A percentile compares a stretch with the other conserved stretches of the same genome.
These are phyloP conservation scores for Coccomyxa sp. DNA, from an alignment of 139 green algal species.

Conservation along the genomic window DNA sequence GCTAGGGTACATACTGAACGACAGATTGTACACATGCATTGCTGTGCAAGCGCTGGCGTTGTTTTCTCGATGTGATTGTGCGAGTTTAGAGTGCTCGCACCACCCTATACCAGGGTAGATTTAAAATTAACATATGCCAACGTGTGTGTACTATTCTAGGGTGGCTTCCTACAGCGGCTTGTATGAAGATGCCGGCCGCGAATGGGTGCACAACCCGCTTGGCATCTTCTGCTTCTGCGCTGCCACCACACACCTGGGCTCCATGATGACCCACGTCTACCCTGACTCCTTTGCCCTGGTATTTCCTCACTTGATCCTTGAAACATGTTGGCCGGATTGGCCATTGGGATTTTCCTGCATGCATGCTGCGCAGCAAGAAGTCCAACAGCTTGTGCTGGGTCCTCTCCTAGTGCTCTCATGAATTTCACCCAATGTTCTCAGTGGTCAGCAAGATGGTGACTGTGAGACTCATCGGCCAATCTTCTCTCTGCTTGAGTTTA, in stretches of 20 bases:
- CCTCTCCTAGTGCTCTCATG: too few relatives aligned
- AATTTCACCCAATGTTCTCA: too few relatives aligned
- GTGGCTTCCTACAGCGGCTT: not conserved
- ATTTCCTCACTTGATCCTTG: not conserved
- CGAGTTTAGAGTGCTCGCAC: not conserved
- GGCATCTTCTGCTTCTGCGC: constrained; percentile 63
- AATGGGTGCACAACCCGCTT: constrained; percentile 20
- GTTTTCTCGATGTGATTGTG: not conserved
- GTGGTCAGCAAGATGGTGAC: not conserved
- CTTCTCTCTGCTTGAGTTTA: not conserved
- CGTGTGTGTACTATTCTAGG: not conserved
- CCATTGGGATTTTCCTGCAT: not conserved
- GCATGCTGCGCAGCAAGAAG: not conserved
- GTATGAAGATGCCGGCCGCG: not conserved
- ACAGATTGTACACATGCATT: not conserved
- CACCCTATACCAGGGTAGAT: not conserved
- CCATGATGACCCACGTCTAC: constrained; percentile 70
- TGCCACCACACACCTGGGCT: constrained; percentile 63
- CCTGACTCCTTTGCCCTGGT: constrained; percentile 65
- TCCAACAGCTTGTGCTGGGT: too few relatives aligned
- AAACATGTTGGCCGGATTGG: not conserved
- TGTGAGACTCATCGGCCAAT: not conserved
- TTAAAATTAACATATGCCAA: not conserved
- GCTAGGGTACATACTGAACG: constrained; percentile 35
- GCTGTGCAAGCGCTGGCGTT: not conserved